Percentiles rank a stretch among this genome's conserved stretches.
phyloP scores from a whole-genome alignment of 345 rosid species.

The Clarkia xantiana region DNA sequence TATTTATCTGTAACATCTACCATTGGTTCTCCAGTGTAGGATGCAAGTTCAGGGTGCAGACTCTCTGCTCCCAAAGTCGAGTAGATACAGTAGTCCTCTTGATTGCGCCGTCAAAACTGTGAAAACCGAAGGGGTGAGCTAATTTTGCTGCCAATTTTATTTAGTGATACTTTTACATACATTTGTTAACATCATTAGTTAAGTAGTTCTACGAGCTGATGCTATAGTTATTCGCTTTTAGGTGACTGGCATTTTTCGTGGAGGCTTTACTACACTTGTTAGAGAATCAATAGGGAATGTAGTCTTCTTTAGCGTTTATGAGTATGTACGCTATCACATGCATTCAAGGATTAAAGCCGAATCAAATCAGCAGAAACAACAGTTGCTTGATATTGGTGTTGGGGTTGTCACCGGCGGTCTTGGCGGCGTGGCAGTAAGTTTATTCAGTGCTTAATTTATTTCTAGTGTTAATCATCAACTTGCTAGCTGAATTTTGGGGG shows the following conservation, averaged over 20 bases:
- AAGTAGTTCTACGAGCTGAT: conserved; percentile 6
- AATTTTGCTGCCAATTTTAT: conserved; percentile 10
- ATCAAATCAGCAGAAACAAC: conserved; percentile 25
- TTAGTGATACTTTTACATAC: not conserved
- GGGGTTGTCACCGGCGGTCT: conserved; percentile 81
- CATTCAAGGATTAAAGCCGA: conserved; percentile 33
- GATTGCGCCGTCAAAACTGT: conserved; percentile 69
- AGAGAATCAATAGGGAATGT: conserved; percentile 84
- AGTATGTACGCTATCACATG: conserved; percentile 59
- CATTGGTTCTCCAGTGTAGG: conserved; percentile 66
- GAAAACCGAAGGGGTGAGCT: conserved; percentile 79
- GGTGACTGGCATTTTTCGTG: conserved; percentile 80
- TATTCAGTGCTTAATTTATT: conserved; percentile 1
- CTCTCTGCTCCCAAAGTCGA: conserved; percentile 46
- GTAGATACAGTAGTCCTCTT: conserved; percentile 59
- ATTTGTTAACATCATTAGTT: not conserved
- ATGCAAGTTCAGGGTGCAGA: conserved; percentile 95
- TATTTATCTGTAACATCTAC: conserved; percentile 16
- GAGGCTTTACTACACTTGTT: conserved; percentile 64
- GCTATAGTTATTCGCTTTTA: conserved; percentile 29
- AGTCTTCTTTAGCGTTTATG: conserved; percentile 63
- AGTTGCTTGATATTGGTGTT: conserved; percentile 67
- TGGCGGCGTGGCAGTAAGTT: conserved; percentile 86
- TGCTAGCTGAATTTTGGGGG: not conserved
- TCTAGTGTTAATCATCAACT: not conserved